A percentile compares a stretch with the other conserved stretches of the same genome.
Conservation (phyloP, 306 rosid species). For the Cotoneaster glaucophyllus region DNA sequence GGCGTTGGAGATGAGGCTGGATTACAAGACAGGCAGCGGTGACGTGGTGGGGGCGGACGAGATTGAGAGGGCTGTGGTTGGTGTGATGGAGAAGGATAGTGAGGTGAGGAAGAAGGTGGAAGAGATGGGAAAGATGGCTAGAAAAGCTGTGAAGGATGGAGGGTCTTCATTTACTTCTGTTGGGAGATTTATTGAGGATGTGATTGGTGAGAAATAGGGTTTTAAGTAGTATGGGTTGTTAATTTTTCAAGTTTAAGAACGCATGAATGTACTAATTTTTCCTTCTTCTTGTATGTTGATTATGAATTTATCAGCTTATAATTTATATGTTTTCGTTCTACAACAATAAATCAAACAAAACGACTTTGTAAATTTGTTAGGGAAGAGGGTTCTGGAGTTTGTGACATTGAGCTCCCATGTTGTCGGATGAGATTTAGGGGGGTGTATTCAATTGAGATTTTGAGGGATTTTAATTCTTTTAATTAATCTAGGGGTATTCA, state of each 20-base stretch:
- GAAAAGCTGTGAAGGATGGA: slow-evolving; percentile 26
- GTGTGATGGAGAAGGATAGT: slow-evolving; percentile 27
- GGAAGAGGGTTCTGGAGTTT: too few relatives aligned
- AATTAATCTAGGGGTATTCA: too few relatives aligned
- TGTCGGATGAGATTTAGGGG: too few relatives aligned
- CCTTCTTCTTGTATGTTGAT: neutral
- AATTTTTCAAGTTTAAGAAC: too few relatives aligned
- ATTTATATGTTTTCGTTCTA: too few relatives aligned
- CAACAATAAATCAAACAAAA: too few relatives aligned
- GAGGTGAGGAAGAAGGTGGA: slow-evolving; percentile 34
- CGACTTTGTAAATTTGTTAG: too few relatives aligned
- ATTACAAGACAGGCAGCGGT: slow-evolving; percentile 24
- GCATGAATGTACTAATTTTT: too few relatives aligned
- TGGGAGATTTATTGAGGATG: slow-evolving; percentile 3
- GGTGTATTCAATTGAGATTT: too few relatives aligned
- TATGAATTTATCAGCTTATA: neutral
- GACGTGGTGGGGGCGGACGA: slow-evolving; percentile 44
- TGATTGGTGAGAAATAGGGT: neutral
- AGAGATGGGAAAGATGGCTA: slow-evolving; percentile 29
- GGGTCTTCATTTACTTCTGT: slow-evolving; percentile 27
- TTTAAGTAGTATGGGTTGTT: neutral
- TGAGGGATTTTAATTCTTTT: too few relatives aligned
- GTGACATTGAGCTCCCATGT: too few relatives aligned
- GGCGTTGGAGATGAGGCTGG: slow-evolving; percentile 40
- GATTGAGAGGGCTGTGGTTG: slow-evolving; percentile 33